Conservation (phyloP, 2,329 filamentous ascomycete species). For the Emydomyces testavorans region DNA sequence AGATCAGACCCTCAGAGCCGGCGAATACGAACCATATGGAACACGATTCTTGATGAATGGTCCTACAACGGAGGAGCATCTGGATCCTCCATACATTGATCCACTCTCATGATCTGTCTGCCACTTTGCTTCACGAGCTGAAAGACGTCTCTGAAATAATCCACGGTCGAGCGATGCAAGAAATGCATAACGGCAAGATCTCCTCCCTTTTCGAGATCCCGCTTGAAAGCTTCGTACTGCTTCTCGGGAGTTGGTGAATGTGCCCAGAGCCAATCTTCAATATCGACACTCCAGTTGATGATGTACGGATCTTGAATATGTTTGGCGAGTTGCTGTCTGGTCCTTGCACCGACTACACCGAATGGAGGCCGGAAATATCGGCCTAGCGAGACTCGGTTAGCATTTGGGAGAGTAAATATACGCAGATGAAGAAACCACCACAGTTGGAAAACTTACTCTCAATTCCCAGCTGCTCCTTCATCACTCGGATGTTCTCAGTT, state of each 20-base stretch:
- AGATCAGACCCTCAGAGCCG: no score
- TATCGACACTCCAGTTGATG: slow-evolving; percentile 58
- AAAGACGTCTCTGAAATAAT: slow-evolving; percentile 55
- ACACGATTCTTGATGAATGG: neutral
- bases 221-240: slow-evolving; percentile 54
- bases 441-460: slow-evolving; percentile 22
- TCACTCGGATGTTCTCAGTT: slow-evolving; percentile 23
- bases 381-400: slow-evolving; percentile 24
- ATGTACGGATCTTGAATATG: slow-evolving; percentile 45
- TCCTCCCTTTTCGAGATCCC: slow-evolving; percentile 51
- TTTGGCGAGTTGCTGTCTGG: slow-evolving; percentile 50
- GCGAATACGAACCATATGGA: no score
- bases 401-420: neutral
- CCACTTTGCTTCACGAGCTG: slow-evolving; percentile 51
- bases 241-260: slow-evolving; percentile 51
- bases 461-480: slow-evolving; percentile 25
- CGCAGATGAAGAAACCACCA: neutral
- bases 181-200: slow-evolving; percentile 60
- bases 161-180: slow-evolving; percentile 52
- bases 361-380: slow-evolving; percentile 59
- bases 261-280: slow-evolving; percentile 61
- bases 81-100: slow-evolving; percentile 55
- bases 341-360: slow-evolving; percentile 55
- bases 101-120: slow-evolving; percentile 54
- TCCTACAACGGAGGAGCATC: slow-evolving; percentile 38